Conservation (phyloP, 2,329 filamentous ascomycete species). For the Nothophoma quercina region DNA sequence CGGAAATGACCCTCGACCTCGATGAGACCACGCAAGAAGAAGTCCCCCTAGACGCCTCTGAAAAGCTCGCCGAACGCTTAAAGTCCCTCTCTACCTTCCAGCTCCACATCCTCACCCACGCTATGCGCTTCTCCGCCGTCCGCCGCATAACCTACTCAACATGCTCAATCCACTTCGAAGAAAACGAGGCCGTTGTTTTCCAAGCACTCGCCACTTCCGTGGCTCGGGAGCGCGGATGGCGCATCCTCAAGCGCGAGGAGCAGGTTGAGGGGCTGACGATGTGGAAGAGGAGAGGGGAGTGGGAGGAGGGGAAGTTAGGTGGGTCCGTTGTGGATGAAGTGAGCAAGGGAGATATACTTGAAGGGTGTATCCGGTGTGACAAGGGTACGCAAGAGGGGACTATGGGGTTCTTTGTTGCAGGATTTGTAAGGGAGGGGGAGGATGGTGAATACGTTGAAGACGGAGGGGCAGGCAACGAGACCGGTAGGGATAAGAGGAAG, state of each 20-base stretch:
- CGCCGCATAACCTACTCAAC: conserved; percentile 87
- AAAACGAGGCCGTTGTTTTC: conserved; percentile 87
- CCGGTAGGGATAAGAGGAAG: neutral
- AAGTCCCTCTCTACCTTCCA: conserved; percentile 82
- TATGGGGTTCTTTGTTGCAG: conserved; percentile 96
- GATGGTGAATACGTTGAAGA: too few relatives aligned
- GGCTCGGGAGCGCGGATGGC: conserved; percentile 76
- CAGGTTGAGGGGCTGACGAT: conserved; percentile 78
- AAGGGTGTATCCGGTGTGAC: conserved; percentile 82
- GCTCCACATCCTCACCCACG: conserved; percentile 80
- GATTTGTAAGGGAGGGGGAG: conserved; percentile 70
- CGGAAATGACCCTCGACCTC: conserved; percentile 30
- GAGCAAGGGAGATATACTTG: conserved; percentile 57
- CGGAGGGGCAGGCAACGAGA: too few relatives aligned
- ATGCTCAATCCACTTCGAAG: conserved; percentile 84
- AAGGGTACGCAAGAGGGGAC: conserved; percentile 82
- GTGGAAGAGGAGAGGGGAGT: conserved; percentile 70
- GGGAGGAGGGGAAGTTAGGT: conserved; percentile 50
- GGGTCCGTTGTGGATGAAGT: conserved; percentile 55
- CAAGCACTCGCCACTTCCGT: conserved; percentile 72
- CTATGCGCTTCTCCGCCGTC: conserved; percentile 75
- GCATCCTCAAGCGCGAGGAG: conserved; percentile 71
- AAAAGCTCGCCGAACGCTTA: conserved; percentile 63
- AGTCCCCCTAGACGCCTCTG: conserved; percentile 38
- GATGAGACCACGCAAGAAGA: conserved; percentile 50